phyloP scores from a whole-genome alignment of 148 eudicot species.

The Pouteria glomerata region DNA sequence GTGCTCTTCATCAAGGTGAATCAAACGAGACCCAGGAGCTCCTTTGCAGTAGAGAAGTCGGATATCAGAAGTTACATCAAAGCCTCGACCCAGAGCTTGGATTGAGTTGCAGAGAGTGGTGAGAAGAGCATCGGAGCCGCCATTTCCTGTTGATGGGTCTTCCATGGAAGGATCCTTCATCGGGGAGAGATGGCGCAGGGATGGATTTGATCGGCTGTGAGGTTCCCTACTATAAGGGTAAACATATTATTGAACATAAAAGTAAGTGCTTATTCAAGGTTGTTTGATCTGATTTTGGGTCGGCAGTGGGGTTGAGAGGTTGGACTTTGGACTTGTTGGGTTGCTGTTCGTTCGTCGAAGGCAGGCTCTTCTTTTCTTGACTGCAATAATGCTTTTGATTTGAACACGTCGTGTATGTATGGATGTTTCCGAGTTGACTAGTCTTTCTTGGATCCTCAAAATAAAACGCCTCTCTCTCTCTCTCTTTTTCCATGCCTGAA shows the following conservation, averaged over 20 bases:
- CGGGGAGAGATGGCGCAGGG: not conserved
- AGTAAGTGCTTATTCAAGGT: not conserved
- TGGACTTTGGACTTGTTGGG: slow-evolving; percentile 26
- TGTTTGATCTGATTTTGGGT: slow-evolving; percentile 9
- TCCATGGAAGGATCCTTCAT: slow-evolving; percentile 31
- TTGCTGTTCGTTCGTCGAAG: slow-evolving; percentile 10
- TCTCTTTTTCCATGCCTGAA: too few relatives aligned
- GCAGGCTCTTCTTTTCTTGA: slow-evolving; percentile 13
- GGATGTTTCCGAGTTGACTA: slow-evolving; percentile 13
- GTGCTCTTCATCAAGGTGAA: slow-evolving; percentile 60
- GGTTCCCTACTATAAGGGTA: not conserved
- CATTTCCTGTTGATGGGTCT: slow-evolving; percentile 1
- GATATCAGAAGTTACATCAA: slow-evolving; percentile 95
- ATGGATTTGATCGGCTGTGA: not conserved
- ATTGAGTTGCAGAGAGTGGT: slow-evolving; percentile 72
- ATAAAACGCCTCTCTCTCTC: not conserved
- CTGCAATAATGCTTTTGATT: slow-evolving; percentile 20
- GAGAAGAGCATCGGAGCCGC: slow-evolving; percentile 41
- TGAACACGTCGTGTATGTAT: slow-evolving; percentile 11
- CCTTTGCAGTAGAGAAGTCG: slow-evolving; percentile 95
- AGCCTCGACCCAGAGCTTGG: slow-evolving; percentile 91
- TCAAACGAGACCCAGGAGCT: slow-evolving; percentile 65
- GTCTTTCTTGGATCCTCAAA: not conserved
- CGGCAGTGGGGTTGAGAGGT: slow-evolving; percentile 21
- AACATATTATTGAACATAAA: not conserved